Conservation (phyloP, 768 basidiomycete species). For the Suillus ampliporus region DNA sequence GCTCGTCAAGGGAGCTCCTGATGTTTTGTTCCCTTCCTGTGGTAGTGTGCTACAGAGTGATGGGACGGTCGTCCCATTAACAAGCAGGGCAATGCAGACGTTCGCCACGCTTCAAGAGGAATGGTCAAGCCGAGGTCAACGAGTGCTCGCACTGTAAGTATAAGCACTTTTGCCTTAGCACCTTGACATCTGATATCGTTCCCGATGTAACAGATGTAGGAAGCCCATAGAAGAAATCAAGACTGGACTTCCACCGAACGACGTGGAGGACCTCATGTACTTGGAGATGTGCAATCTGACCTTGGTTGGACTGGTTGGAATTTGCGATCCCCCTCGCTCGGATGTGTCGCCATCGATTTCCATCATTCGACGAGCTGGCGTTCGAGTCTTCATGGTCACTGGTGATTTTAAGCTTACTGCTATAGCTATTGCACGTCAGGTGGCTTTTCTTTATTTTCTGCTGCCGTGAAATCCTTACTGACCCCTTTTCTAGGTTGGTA, state of each 20-base stretch:
- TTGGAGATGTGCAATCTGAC: constrained; percentile 40
- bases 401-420: constrained; percentile 55
- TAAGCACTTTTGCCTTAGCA: neutral
- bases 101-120: constrained; percentile 32
- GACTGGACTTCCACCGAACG: constrained; percentile 15
- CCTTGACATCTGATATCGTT: neutral
- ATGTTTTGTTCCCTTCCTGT: constrained; percentile 47
- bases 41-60: constrained; percentile 28
- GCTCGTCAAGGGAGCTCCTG: constrained; percentile 58
- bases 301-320: constrained; percentile 53
- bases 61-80: constrained; percentile 31
- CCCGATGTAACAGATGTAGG: constrained; percentile 1
- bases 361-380: constrained; percentile 51
- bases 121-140: constrained; percentile 50
- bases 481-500: constrained; percentile 34
- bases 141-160: constrained; percentile 47
- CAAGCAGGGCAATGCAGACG: constrained; percentile 16
- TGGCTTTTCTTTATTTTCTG: constrained; percentile 27
- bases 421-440: constrained; percentile 48
- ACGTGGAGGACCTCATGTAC: constrained; percentile 39
- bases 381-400: constrained; percentile 55
- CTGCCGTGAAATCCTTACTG: neutral
- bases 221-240: constrained; percentile 11
- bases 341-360: constrained; percentile 49
- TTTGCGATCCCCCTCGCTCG: constrained; percentile 56